A percentile compares a stretch with the other conserved stretches of the same genome.
phyloP scores from a whole-genome alignment of 495 filamentous ascomycete species.

The Stereocaulon alpinum region DNA sequence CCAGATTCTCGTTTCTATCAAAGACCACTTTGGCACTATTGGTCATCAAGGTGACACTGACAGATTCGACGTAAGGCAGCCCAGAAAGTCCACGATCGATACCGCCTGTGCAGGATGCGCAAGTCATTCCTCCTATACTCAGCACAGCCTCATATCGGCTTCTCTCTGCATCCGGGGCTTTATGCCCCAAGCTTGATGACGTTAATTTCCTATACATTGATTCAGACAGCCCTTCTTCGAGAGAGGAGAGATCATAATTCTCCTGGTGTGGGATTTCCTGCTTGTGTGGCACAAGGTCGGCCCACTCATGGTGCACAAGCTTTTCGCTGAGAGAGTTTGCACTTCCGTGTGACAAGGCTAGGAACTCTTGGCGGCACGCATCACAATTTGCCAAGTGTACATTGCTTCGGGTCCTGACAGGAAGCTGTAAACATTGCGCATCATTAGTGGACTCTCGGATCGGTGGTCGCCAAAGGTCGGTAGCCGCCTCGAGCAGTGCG shows the following conservation, averaged over 20 bases:
- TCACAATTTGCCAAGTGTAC: constrained; percentile 39
- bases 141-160: constrained; percentile 32
- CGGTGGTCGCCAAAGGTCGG: constrained; percentile 5
- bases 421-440: constrained; percentile 6
- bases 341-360: not conserved
- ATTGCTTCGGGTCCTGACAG: constrained; percentile 22
- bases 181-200: not conserved
- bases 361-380: constrained; percentile 37
- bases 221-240: not conserved
- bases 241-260: not conserved
- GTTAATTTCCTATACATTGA: not conserved
- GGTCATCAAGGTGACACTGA: constrained; percentile 49
- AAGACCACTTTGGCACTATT: constrained; percentile 49
- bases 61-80: constrained; percentile 41
- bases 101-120: constrained; percentile 48
- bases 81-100: constrained; percentile 42
- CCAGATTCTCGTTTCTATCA: constrained; percentile 38
- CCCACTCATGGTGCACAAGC: not conserved
- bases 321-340: not conserved
- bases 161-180: not conserved
- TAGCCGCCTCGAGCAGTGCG: constrained; percentile 26
- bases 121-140: constrained; percentile 56
- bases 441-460: not conserved
- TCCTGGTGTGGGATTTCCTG: not conserved
- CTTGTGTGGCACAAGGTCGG: constrained; percentile 4